phyloP scores from a whole-genome alignment of 768 basidiomycete species.

The Paxillus involutus region DNA sequence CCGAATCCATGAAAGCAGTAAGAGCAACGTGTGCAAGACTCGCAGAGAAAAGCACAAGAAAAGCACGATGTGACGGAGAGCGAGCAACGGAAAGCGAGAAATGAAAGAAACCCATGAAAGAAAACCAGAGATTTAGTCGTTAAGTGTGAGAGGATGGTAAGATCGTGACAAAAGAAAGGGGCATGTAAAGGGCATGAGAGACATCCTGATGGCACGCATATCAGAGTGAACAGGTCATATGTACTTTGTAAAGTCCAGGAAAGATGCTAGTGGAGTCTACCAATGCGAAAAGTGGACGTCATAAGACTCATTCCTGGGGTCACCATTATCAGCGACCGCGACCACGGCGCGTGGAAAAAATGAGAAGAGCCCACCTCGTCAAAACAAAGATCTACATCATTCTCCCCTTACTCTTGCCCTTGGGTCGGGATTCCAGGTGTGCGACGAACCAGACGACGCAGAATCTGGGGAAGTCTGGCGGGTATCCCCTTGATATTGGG shows the following conservation, averaged over 20 bases:
- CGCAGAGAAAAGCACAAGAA: background rate
- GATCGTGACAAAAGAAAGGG: background rate
- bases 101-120: background rate
- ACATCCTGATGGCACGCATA: background rate
- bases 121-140: background rate
- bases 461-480: conserved; percentile 7
- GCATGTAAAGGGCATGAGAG: background rate
- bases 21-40: background rate
- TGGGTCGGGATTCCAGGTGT: conserved; percentile 16
- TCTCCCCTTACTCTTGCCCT: conserved; percentile 6
- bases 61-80: conserved; percentile 2
- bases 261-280: background rate
- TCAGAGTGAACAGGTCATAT: background rate
- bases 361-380: background rate
- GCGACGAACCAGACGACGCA: conserved; percentile 23
- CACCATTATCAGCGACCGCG: background rate
- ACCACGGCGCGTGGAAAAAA: background rate
- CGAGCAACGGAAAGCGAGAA: background rate
- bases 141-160: background rate
- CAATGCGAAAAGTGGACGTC: background rate
- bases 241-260: conserved; percentile 1
- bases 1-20: background rate
- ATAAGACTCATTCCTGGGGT: background rate
- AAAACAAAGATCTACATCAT: background rate
- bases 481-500: conserved; percentile 1